Evolutionary conservation across 2,329 filamentous ascomycete species (phyloP).

Genomic region (Elsinoe ampelina): DNA sequence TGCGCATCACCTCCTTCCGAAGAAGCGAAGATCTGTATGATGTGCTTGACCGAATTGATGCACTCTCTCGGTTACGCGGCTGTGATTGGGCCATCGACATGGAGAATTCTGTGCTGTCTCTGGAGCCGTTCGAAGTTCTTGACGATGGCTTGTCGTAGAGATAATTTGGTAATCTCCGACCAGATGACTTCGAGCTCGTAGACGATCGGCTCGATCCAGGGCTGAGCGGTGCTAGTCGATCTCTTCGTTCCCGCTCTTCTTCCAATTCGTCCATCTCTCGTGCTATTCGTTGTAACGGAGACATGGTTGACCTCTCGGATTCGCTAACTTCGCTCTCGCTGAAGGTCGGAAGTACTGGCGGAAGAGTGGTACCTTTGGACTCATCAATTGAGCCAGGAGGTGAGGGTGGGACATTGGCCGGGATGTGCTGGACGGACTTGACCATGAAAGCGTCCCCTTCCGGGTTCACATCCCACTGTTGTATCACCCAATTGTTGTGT

Average conservation of each 20-base stretch:
- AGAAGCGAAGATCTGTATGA: constrained; percentile 58
- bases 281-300: constrained; percentile 66
- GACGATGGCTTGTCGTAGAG: constrained; percentile 39
- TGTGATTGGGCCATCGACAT: constrained; percentile 22
- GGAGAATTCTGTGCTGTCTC: constrained; percentile 31
- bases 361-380: constrained; percentile 41
- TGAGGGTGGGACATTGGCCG: constrained; percentile 67
- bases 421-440: constrained; percentile 76
- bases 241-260: constrained; percentile 43
- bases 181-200: constrained; percentile 47
- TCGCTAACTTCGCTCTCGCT: constrained; percentile 62
- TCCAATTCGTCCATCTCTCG: constrained; percentile 59
- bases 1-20: constrained; percentile 69
- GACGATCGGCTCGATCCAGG: constrained; percentile 60
- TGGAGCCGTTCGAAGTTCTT: constrained; percentile 25
- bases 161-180: constrained; percentile 33
- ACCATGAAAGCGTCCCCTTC: constrained; percentile 60
- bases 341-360: constrained; percentile 27
- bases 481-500: constrained; percentile 76
- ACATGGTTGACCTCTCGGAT: constrained; percentile 52
- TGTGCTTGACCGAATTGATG: constrained; percentile 38
- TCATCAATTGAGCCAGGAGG: constrained; percentile 75
- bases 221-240: constrained; percentile 57
- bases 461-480: constrained; percentile 90
- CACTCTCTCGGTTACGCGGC: constrained; percentile 30